Evolutionary conservation across 441 rosid species (phyloP), one percentile per base, ranked within the genome.

Genomic region (Aquilaria agallochum): DNA sequence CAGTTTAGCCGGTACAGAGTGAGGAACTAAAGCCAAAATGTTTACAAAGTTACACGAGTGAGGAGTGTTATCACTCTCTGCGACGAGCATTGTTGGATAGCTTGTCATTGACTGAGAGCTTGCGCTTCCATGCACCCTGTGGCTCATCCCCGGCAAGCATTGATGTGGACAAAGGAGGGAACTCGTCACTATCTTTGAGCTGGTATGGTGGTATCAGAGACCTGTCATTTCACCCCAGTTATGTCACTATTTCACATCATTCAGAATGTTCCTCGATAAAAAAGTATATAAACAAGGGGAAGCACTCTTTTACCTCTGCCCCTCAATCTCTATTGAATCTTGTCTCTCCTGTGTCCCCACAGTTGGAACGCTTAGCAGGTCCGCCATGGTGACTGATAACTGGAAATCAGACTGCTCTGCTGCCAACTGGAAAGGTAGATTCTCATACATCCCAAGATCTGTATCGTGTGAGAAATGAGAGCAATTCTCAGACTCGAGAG

Each of bases 91-190:
- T 1, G 42, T 36, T 36, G 42, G 42, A 36, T 8, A 5, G 5
- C 7, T 36, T 36, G 42, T 36, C 42, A 36, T 5, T 36, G 42
- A 36, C 42, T 36, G 7, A 36, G 42, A 36, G 5, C 42, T 36
- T 36, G 42, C 5, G 42, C 7, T 34, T 36, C 42, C 42, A 36
- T 36, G 42, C 5, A 36, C 42, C 42, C 42, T 36, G 42, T 8
- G 5, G 42, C 42, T 36, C 42, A 36, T 36, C 42, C 42, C 27
- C 42, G 7, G 0, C 6, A 36, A 3, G 42, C 42, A 4, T 36
- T 8, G 42, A 36, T 36, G 42, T 8, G 49, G 68, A 51, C 57
- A 73, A 55, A 15, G 84, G 70, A 14, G 84, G 84, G 36, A 79
- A 79, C 51, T 77, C 82, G 12, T 53, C 32, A 12, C 56, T 53